Percentiles rank a stretch among this genome's conserved stretches.
Evolutionary conservation across 1,284 basidiomycete genomes (phyloP).

Genomic region (Pterula multifida): DNA sequence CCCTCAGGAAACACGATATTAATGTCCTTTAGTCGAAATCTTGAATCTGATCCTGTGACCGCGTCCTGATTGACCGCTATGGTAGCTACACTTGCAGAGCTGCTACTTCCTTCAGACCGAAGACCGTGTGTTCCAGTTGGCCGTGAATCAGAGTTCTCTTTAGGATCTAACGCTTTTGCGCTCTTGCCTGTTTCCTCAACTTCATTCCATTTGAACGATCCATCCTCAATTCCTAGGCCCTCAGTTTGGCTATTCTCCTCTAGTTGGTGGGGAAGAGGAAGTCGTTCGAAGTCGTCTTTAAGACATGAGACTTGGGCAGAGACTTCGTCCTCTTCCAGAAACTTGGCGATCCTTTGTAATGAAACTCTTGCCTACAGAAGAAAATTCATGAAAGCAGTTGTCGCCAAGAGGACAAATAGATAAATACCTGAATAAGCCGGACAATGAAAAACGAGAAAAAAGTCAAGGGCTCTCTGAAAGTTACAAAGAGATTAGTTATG

Average conservation of each 20-base stretch:
- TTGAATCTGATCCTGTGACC: constrained; percentile 10
- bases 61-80: constrained; percentile 3
- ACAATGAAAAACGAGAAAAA: constrained; percentile 34
- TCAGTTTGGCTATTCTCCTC: constrained; percentile 8
- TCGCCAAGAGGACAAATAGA: neutral
- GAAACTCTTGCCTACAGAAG: constrained; percentile 34
- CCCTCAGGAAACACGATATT: constrained; percentile 49
- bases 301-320: constrained; percentile 25
- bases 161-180: neutral
- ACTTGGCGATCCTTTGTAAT: constrained; percentile 44
- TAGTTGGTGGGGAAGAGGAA: neutral
- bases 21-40: constrained; percentile 48
- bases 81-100: neutral
- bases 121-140: constrained; percentile 12
- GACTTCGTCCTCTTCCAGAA: constrained; percentile 45
- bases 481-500: no score
- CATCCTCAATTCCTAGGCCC: constrained; percentile 42
- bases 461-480: constrained; percentile 25
- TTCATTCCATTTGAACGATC: constrained; percentile 51
- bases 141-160: neutral
- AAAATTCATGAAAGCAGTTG: constrained; percentile 7
- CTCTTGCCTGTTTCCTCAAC: constrained; percentile 14
- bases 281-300: constrained; percentile 14
- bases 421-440: constrained; percentile 22
- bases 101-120: constrained; percentile 13